phyloP scores from a whole-genome alignment of 352 stramenopile species.

The Globisporangium okanoganense region DNA sequence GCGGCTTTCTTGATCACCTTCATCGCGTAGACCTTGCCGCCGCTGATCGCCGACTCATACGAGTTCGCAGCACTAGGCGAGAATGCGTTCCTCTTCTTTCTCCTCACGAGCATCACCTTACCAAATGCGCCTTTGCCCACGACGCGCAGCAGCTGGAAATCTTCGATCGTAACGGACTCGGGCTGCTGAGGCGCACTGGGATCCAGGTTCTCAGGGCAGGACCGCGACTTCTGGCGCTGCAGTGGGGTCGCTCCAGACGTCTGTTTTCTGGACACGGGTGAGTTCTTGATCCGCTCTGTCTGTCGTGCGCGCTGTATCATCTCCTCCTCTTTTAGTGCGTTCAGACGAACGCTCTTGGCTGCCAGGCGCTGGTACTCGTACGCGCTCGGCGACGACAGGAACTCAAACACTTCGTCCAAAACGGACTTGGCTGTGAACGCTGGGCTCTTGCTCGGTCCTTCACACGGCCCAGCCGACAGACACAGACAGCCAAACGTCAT shows the following conservation, averaged over 20 bases:
- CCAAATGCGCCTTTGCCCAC: conserved; percentile 97
- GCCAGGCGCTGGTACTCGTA: conserved; percentile 76
- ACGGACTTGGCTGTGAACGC: conserved; percentile 71
- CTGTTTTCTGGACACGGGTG: background rate
- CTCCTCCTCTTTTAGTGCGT: conserved; percentile 39
- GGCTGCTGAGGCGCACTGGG: background rate
- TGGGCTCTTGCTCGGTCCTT: conserved; percentile 44
- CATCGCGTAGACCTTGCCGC: conserved; percentile 83
- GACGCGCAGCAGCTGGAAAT: conserved; percentile 90
- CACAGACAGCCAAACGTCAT: conserved; percentile 68
- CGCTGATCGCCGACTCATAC: conserved; percentile 9
- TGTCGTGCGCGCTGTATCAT: conserved; percentile 13
- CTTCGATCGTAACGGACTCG: conserved; percentile 14
- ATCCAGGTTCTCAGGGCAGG: conserved; percentile 9
- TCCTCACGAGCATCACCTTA: conserved; percentile 89
- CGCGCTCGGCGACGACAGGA: conserved; percentile 64
- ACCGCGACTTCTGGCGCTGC: conserved; percentile 13
- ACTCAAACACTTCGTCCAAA: conserved; percentile 79
- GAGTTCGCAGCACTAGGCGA: background rate
- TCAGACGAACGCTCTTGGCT: conserved; percentile 41
- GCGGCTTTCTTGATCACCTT: conserved; percentile 91
- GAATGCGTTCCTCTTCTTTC: conserved; percentile 32
- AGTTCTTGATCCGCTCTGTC: conserved; percentile 1
- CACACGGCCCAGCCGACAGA: conserved; percentile 66
- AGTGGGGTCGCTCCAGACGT: background rate